Evolutionary conservation across 495 filamentous ascomycete species (phyloP), one percentile per base, ranked within the genome.

Genomic region (Trichoderma erinaceum): DNA sequence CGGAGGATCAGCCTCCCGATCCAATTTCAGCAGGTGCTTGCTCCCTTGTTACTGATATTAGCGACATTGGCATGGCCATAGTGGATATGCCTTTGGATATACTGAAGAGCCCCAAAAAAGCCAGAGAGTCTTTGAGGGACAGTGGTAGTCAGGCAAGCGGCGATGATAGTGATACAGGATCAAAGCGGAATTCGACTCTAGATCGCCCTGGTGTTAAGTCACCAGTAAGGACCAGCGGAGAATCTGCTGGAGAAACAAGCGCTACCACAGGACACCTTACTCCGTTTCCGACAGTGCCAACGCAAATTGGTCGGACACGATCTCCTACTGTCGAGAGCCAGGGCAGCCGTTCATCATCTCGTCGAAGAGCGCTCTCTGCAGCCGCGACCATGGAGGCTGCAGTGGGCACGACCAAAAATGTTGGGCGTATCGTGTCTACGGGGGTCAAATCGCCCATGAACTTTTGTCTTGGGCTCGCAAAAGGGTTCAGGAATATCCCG

Each of bases 401-500:
- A 3, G 67, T 89, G 1, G 79, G 81, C 29, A 88, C 87, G 7
- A 83, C 87, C 29, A 90, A 86, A 70, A 85, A 87, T 16, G 79
- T 90, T 44, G 78, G 80, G 15, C 87, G 89, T 46, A 89, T 95
- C 61, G 84, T 93, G 6, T 83, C 83, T 41, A 86, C 88, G 21
- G 84, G 87, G n/a, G 76, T 93, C 66, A 87, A 88, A 76, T 87
- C 89, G 0, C 92, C 92, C 0, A 88, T 92, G 78, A 92, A 96
- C 69, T 86, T 95, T 68, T 88, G 90, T 15, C 79, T 96, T 50
- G 88, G 87, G 16, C 73, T 96, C 3, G 87, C 92, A 0, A 90
- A 88, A 75, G 92, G 92, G 11, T 96, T 96, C 70, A 90, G 96
- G 75, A 96, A 96, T 72, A 87, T 86, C 1, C 91, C 92, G 0